Evolutionary conservation across 1,139 yeast species (phyloP), one percentile per base, ranked within the genome.

Genomic region (Lodderomyces pseudojiufengensis): DNA sequence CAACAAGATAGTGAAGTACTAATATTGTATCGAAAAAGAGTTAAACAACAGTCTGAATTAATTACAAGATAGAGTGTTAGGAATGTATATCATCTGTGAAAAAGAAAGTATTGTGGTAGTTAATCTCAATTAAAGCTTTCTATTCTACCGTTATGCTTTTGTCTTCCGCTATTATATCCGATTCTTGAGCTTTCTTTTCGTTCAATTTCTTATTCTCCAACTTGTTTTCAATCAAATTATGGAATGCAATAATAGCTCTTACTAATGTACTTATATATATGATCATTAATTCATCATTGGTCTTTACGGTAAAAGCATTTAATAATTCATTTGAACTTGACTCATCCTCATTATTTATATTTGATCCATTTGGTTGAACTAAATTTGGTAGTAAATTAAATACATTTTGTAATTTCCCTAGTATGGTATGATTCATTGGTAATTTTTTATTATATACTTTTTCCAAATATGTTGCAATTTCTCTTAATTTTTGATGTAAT

Each of bases 261-360:
- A 92, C 96, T 52, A 94, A 70, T 32, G 94, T 83, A 52, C 94
- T 79, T 46, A 92, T 78, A 57, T 94, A 94, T 24, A 94, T 80
- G 55, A 88, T 76, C 98, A 94, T 92, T 49, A 94, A 70, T 59
- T 92, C 95, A 54, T 94, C 99, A 55, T 94, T 94, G 2, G 97
- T 87, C 63, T 92, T 92, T 34, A 85, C 75, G 5, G 95, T 87
- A 55, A 90, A 84, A 1, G 97, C 95, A 37, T 81, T 76, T 14
- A 84, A 71, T 44, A 90, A 70, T 33, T 79, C 79, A 55, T 67
- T 76, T 5, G 50, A 35, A 2, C 59, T 45, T 18, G 51, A 38
- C 10, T 48, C 49, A 21, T 29, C 32, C n/a, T 32, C 45, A 10
- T 70, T 63, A 6, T 21, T 23, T 4, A 26, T n/a, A 18, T 16